Conservation (phyloP, 306 rosid genomes). For the Bauhinia variegata region DNA sequence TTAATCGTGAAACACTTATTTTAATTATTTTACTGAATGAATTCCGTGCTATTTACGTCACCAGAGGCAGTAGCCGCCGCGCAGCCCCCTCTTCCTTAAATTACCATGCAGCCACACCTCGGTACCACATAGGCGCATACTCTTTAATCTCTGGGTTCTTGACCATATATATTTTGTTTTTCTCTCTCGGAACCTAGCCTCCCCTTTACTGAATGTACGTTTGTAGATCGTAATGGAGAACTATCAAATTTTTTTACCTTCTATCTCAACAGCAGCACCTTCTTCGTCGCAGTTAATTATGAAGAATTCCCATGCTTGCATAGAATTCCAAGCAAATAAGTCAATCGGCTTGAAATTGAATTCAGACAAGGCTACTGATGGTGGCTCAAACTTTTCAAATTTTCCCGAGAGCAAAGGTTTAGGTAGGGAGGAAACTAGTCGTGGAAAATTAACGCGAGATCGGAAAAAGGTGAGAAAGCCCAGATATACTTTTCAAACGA, state of each 20-base stretch:
- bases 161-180: no score
- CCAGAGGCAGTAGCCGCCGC: slow-evolving; percentile 13
- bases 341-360: slow-evolving; percentile 36
- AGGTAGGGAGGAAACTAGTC: slow-evolving; percentile 9
- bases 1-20: no score
- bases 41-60: slow-evolving; percentile 53
- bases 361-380: slow-evolving; percentile 35
- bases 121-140: no score
- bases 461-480: slow-evolving; percentile 51
- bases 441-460: slow-evolving; percentile 23
- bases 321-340: slow-evolving; percentile 16
- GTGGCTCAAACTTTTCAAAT: slow-evolving; percentile 1
- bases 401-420: slow-evolving; percentile 5
- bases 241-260: no score
- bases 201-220: no score
- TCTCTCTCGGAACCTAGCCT: no score
- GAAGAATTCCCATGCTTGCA: slow-evolving; percentile 18
- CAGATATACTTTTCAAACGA: slow-evolving; percentile 58
- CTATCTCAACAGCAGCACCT: slow-evolving; percentile 3
- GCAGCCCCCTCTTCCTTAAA: slow-evolving; percentile 34
- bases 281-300: slow-evolving; percentile 35
- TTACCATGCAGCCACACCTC: no score
- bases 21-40: neutral
- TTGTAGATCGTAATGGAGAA: no score
- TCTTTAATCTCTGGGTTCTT: no score